Evolutionary conservation across 2,329 filamentous ascomycete genomes (phyloP).

Genomic region (Chrysosporium keratinophilum): DNA sequence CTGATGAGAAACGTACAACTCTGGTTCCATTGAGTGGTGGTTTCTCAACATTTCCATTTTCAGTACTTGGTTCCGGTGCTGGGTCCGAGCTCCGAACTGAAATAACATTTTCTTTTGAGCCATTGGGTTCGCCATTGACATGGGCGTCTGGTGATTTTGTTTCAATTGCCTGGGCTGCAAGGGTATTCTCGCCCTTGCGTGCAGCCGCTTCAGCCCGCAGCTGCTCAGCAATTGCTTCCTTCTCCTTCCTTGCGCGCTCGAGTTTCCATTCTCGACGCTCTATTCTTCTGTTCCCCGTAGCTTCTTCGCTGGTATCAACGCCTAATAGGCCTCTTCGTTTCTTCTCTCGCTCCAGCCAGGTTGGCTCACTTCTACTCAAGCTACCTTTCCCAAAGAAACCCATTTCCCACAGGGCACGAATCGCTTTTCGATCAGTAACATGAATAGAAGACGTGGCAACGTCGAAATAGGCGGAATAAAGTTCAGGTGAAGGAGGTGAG

Average conservation of each 20-base stretch:
- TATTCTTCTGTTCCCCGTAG: slow-evolving; percentile 63
- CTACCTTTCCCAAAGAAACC: slow-evolving; percentile 95
- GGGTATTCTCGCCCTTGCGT: neutral
- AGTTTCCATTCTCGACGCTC: slow-evolving; percentile 79
- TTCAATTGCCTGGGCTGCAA: neutral
- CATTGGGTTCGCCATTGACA: neutral
- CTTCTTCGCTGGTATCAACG: slow-evolving; percentile 66
- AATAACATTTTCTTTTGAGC: neutral
- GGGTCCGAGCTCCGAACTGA: neutral
- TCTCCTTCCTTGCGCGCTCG: slow-evolving; percentile 78
- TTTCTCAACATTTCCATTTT: slow-evolving; percentile 9
- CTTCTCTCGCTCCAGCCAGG: slow-evolving; percentile 77
- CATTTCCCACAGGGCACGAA: slow-evolving; percentile 83
- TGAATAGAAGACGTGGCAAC: slow-evolving; percentile 71
- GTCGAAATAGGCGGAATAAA: slow-evolving; percentile 72
- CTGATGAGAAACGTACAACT: slow-evolving; percentile 60
- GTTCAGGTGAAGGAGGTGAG: slow-evolving; percentile 48
- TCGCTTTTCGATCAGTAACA: slow-evolving; percentile 63
- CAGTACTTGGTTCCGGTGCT: neutral
- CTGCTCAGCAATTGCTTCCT: slow-evolving; percentile 69
- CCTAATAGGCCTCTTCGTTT: slow-evolving; percentile 56
- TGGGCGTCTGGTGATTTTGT: neutral
- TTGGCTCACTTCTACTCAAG: slow-evolving; percentile 87
- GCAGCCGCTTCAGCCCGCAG: slow-evolving; percentile 44
- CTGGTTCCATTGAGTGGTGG: slow-evolving; percentile 35